Percentiles rank a stretch among this genome's conserved stretches.
These are phyloP conservation scores for Aspergillus quadrilineatus DNA, from an alignment of 2,329 filamentous ascomycete species.

Conservation along the genomic window DNA sequence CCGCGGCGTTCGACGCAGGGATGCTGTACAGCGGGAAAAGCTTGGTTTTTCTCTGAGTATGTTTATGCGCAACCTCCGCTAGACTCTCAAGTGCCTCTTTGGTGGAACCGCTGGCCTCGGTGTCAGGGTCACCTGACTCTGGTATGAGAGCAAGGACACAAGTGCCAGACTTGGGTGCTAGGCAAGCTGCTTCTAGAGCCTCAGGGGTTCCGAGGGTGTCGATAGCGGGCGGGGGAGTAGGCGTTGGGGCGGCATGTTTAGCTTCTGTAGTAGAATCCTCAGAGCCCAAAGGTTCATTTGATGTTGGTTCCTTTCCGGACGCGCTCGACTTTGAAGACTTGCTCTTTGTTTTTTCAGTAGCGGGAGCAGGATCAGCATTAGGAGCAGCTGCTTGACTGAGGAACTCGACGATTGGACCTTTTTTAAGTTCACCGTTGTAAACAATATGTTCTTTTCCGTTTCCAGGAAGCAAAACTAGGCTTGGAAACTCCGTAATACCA, in stretches of 20 bases:
- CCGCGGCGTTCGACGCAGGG: constrained; percentile 60
- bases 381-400: constrained; percentile 74
- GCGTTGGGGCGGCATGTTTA: constrained; percentile 47
- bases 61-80: constrained; percentile 73
- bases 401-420: constrained; percentile 77
- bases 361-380: constrained; percentile 70
- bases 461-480: constrained; percentile 74
- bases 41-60: constrained; percentile 63
- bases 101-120: constrained; percentile 44
- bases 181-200: constrained; percentile 68
- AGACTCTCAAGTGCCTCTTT: constrained; percentile 63
- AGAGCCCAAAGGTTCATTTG: constrained; percentile 36
- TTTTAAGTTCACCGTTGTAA: constrained; percentile 83
- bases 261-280: constrained; percentile 32
- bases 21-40: constrained; percentile 84
- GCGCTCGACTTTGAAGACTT: constrained; percentile 42
- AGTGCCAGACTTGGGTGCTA: constrained; percentile 72
- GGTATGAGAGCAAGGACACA: constrained; percentile 78
- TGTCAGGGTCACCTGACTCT: constrained; percentile 50
- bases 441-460: constrained; percentile 66
- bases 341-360: constrained; percentile 38
- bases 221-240: constrained; percentile 62
- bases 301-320: constrained; percentile 49
- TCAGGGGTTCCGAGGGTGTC: constrained; percentile 62
- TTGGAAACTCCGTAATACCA: constrained; percentile 74